A percentile compares a stretch with the other conserved stretches of the same genome.
phyloP scores from a whole-genome alignment of 2,329 filamentous ascomycete genomes.

The Ceratocystiopsis sp. region DNA sequence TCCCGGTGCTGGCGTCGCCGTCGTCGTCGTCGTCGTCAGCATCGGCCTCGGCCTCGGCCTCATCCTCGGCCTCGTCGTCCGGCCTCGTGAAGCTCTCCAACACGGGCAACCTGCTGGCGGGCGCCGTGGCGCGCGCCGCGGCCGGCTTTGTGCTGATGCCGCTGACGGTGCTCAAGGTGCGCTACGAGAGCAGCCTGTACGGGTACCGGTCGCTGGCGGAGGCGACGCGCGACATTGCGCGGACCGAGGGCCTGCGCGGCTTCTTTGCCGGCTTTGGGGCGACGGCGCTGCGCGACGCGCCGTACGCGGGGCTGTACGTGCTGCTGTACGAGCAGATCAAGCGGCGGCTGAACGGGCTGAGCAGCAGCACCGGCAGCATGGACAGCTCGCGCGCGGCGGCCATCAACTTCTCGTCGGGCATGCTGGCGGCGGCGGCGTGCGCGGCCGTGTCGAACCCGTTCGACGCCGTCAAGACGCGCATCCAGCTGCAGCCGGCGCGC shows the following conservation, averaged over 20 bases:
- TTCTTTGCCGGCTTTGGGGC: slow-evolving; percentile 93
- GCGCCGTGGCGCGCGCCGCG: slow-evolving; percentile 66
- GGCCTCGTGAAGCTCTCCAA: slow-evolving; percentile 70
- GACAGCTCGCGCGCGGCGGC: slow-evolving; percentile 33
- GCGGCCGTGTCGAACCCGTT: slow-evolving; percentile 91
- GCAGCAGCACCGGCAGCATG: slow-evolving; percentile 11
- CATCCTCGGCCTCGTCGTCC: slow-evolving; percentile 32
- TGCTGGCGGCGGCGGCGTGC: slow-evolving; percentile 63
- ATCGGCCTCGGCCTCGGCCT: slow-evolving; percentile 1
- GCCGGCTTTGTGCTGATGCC: slow-evolving; percentile 91
- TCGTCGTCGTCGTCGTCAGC: neutral
- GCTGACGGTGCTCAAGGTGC: slow-evolving; percentile 88
- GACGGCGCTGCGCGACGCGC: slow-evolving; percentile 85
- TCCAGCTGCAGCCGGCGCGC: slow-evolving; percentile 71
- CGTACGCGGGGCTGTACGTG: slow-evolving; percentile 89
- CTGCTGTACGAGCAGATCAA: slow-evolving; percentile 84
- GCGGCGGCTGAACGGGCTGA: slow-evolving; percentile 32
- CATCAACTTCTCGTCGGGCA: slow-evolving; percentile 75
- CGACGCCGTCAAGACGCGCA: slow-evolving; percentile 85
- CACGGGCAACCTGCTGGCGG: slow-evolving; percentile 68
- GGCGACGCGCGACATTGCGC: slow-evolving; percentile 59
- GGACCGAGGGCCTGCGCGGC: slow-evolving; percentile 56
- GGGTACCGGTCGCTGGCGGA: slow-evolving; percentile 58
- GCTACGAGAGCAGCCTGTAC: slow-evolving; percentile 82
- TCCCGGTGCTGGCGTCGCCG: slow-evolving; percentile 17